Evolutionary conservation across 495 filamentous ascomycete species (phyloP).

Genomic region (Jackrogersella multiformis): DNA sequence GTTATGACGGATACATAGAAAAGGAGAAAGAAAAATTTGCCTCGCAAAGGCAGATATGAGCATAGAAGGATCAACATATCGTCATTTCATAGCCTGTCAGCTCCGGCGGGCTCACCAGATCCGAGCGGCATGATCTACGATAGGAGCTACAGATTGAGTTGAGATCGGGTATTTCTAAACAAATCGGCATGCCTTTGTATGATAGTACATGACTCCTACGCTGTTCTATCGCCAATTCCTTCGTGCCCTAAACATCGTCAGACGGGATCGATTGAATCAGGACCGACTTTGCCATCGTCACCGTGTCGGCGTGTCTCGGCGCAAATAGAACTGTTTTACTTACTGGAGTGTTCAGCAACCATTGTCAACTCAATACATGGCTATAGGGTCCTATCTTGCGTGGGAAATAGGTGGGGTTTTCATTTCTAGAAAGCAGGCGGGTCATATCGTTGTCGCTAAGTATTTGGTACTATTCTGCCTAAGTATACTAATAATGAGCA

Average conservation of each 20-base stretch:
- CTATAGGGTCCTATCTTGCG: too few species aligned
- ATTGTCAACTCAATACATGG: too few species aligned
- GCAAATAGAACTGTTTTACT: too few species aligned
- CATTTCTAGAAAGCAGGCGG: not conserved
- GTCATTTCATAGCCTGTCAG: not conserved
- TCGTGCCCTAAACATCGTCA: too few species aligned
- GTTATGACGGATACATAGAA: constrained; percentile 5
- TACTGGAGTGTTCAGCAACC: not conserved
- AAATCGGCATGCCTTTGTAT: not conserved
- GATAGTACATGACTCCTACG: not conserved
- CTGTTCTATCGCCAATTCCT: not conserved
- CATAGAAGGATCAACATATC: constrained; percentile 1
- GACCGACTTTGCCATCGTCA: not conserved
- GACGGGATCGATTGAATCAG: too few species aligned
- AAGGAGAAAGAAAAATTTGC: not conserved
- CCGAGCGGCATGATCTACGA: not conserved
- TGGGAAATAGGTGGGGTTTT: too few species aligned
- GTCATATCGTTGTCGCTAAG: not conserved
- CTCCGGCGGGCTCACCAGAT: constrained; percentile 23
- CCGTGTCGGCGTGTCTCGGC: too few species aligned
- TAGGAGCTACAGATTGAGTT: constrained; percentile 1
- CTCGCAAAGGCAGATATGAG: not conserved
- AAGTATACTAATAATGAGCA: too few species aligned
- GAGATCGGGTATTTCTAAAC: constrained; percentile 2
- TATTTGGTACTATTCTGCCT: too few species aligned